These are phyloP conservation scores for Hyaloscypha bicolor DNA, from an alignment of 495 filamentous ascomycete species.

Conservation along the genomic window DNA sequence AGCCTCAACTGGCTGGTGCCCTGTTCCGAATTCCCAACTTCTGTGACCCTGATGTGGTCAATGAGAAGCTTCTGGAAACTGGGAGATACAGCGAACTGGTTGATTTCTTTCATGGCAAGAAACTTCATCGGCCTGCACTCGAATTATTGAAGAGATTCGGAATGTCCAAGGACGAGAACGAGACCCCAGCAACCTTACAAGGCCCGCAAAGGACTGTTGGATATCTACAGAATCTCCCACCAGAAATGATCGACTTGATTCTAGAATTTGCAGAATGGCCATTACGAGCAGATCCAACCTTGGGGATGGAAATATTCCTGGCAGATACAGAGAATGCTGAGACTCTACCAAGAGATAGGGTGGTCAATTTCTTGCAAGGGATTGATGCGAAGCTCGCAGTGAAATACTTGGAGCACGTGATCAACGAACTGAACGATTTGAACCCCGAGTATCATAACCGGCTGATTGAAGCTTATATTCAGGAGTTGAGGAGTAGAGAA, in stretches of 20 bases:
- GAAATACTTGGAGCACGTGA: conserved; percentile 88
- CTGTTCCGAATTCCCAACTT: conserved; percentile 97
- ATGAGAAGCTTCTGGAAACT: conserved; percentile 85
- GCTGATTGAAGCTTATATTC: conserved; percentile 75
- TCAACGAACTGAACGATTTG: conserved; percentile 81
- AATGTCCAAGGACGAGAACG: conserved; percentile 63
- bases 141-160: conserved; percentile 84
- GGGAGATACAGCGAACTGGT: conserved; percentile 92
- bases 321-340: conserved; percentile 95
- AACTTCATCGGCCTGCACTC: conserved; percentile 84
- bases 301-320: conserved; percentile 95
- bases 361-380: conserved; percentile 70
- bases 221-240: conserved; percentile 88
- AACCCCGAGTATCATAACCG: conserved; percentile 86
- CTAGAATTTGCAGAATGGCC: conserved; percentile 93
- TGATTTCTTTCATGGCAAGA: conserved; percentile 96
- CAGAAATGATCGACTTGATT: conserved; percentile 87
- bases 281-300: conserved; percentile 63
- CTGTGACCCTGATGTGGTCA: conserved; percentile 93
- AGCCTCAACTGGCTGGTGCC: conserved; percentile 80
- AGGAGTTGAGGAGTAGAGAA: conserved; percentile 53
- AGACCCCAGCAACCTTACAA: conserved; percentile 66
- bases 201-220: conserved; percentile 82
- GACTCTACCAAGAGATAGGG: conserved; percentile 74
- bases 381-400: conserved; percentile 74